phyloP scores from a whole-genome alignment of 306 rosid genomes.

The Boehmeria nivea region DNA sequence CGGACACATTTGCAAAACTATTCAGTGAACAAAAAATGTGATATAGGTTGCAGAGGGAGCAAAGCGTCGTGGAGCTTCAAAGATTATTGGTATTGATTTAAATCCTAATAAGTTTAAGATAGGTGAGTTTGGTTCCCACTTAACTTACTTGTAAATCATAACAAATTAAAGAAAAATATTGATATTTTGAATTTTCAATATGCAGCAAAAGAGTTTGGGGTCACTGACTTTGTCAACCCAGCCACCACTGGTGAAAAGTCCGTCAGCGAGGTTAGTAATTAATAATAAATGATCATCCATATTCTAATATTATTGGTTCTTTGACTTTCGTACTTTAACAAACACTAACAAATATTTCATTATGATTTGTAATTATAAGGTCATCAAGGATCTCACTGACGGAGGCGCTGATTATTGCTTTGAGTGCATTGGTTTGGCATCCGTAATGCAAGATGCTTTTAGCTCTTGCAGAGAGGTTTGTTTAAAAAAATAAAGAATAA shows the following conservation, averaged over 20 bases:
- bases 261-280: slow-evolving; percentile 43
- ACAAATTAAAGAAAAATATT: no score
- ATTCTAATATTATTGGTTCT: background rate
- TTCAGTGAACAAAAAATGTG: no score
- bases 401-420: slow-evolving; percentile 72
- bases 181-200: background rate
- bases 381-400: slow-evolving; percentile 51
- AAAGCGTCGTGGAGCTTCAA: slow-evolving; percentile 50
- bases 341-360: background rate
- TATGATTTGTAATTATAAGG: slow-evolving; percentile 21
- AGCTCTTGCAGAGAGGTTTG: slow-evolving; percentile 40
- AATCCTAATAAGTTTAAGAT: slow-evolving; percentile 45
- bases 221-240: slow-evolving; percentile 60
- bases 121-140: slow-evolving; percentile 41
- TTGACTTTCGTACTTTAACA: no score
- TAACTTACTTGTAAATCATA: no score
- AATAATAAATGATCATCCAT: background rate
- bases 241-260: slow-evolving; percentile 36
- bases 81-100: slow-evolving; percentile 62
- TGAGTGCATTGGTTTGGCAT: slow-evolving; percentile 67
- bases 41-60: slow-evolving; percentile 64
- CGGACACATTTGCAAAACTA: no score
- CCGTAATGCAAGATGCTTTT: slow-evolving; percentile 52
- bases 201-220: slow-evolving; percentile 50
- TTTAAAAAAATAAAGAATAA: no score